These are phyloP conservation scores for Avena insularis DNA, from an alignment of 176 grass and related monocot genomes.

Conservation along the genomic window DNA sequence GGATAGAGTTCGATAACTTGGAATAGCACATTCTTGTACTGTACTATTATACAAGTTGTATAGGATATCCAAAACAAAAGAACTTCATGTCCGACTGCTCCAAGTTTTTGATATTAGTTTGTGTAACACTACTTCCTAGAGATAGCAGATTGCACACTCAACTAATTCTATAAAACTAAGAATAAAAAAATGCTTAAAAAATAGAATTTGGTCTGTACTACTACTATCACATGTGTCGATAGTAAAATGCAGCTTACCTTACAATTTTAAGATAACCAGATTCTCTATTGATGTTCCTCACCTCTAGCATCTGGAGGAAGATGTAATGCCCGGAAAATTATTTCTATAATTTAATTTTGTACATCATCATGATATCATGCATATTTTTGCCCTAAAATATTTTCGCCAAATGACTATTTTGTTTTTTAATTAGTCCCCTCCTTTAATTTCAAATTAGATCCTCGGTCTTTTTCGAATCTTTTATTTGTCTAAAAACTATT, in stretches of 20 bases:
- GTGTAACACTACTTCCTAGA: not conserved
- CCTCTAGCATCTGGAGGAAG: not conserved
- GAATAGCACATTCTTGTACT: not conserved
- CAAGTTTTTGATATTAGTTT: not conserved
- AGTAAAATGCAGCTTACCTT: constrained; percentile 59
- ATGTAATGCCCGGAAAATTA: no score
- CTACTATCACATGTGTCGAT: not conserved
- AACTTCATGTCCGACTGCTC: not conserved
- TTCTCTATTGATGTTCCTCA: no score
- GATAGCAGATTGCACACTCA: not conserved
- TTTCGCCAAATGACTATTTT: no score
- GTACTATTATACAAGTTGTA: not conserved
- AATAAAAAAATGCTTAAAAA: constrained; percentile 25
- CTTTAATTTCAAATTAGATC: no score
- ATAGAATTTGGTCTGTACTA: not conserved
- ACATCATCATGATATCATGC: no score
- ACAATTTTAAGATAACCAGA: constrained; percentile 54
- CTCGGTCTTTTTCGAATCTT: no score
- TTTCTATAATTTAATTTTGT: no score
- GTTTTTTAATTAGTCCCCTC: no score
- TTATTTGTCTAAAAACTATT: no score
- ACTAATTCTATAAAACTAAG: not conserved
- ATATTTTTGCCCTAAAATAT: no score
- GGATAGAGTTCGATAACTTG: not conserved
- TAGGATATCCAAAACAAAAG: not conserved